Percentiles rank a stretch among this genome's conserved stretches.
Conservation (phyloP, 495 filamentous ascomycete species). For the Xylaria curta region DNA sequence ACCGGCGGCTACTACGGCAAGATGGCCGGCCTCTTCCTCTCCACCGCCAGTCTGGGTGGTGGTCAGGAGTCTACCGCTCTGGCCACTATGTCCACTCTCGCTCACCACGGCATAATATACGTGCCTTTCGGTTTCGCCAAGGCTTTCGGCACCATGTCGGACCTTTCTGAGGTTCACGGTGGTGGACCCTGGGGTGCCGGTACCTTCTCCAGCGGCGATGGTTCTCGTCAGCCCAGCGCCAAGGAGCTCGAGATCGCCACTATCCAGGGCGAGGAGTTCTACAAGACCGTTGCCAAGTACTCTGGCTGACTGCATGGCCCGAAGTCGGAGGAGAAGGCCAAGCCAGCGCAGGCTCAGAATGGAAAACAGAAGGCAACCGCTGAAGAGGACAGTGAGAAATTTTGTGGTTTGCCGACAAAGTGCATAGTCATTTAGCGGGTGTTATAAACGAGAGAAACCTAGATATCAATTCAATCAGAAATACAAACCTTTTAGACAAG, state of each 20-base stretch:
- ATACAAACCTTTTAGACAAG: background rate
- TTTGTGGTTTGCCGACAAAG: conserved; percentile 39
- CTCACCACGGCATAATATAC: conserved; percentile 95
- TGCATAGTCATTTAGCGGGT: conserved; percentile 31
- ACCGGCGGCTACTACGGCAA: conserved; percentile 84
- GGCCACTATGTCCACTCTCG: conserved; percentile 81
- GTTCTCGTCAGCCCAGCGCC: conserved; percentile 77
- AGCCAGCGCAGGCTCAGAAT: conserved; percentile 26
- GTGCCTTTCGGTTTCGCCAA: conserved; percentile 93
- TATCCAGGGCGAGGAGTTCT: conserved; percentile 87
- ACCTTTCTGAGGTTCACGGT: conserved; percentile 79
- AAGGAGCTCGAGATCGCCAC: conserved; percentile 79
- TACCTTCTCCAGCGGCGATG: conserved; percentile 82
- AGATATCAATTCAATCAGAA: conserved; percentile 16
- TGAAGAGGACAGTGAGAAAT: conserved; percentile 29
- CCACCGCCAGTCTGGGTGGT: conserved; percentile 80
- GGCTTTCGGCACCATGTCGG: conserved; percentile 69
- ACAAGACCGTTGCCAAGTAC: conserved; percentile 75
- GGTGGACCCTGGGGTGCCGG: conserved; percentile 94
- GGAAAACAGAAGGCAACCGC: conserved; percentile 11
- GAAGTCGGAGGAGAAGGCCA: conserved; percentile 1
- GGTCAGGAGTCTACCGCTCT: conserved; percentile 92
- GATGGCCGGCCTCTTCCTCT: conserved; percentile 90
- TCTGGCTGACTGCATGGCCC: conserved; percentile 83
- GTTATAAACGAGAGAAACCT: conserved; percentile 2